Base-by-base conservation (phyloP, 192 early-diverging fungal species). In the Backusella psychrophila region DNA sequence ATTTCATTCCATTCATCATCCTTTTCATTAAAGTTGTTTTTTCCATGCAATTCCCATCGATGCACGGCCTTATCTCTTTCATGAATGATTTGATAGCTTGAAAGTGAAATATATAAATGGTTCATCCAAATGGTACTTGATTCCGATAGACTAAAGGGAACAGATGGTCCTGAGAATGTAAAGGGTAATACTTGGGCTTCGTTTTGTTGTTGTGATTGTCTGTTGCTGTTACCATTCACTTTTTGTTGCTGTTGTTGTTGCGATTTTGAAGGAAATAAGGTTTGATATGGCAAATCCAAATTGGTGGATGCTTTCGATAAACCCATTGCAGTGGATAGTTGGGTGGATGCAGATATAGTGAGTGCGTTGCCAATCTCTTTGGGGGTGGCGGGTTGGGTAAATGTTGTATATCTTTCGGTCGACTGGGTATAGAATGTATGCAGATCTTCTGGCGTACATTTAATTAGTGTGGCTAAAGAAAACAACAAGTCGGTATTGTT, bases 381-480 rank as follows among this genome's bases (percentile, higher is more conserved):
- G 12, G 77, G 72, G 26, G 19, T 26, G n/a, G 66, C 17, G n/a
- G 26, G 7, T 29, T 66, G 66, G 14, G 12, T 56, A 52, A 56
- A 79, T n/a, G 72, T 68, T 0, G 77, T 73, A 31, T 74, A 79
- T 41, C 49, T 69, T 52, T 15, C 46, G 59, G 29, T 26, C 5
- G 38, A 84, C 44, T 90, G 85, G 9, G 79, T 77, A 46, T 91
- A 84, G 69, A 90, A 91, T 9, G 78, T 77, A 41, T 88, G 77
- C 42, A 90, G 85, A 71, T 95, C 93, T 29, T 87, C 80, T 17
- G 93, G 92, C 6, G 88, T 85, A 1, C 88, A 81, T 80, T 93
- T 94, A 6, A 84, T 78, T 46, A 69, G 35, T 31, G 49, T 46
- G 31, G 46, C 14, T 69, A 82, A n/a, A 49, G 5, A 72, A 15